These are phyloP conservation scores for Acanthamoeba healyi DNA, from an alignment of 208 protist species.

Conservation along the genomic window DNA sequence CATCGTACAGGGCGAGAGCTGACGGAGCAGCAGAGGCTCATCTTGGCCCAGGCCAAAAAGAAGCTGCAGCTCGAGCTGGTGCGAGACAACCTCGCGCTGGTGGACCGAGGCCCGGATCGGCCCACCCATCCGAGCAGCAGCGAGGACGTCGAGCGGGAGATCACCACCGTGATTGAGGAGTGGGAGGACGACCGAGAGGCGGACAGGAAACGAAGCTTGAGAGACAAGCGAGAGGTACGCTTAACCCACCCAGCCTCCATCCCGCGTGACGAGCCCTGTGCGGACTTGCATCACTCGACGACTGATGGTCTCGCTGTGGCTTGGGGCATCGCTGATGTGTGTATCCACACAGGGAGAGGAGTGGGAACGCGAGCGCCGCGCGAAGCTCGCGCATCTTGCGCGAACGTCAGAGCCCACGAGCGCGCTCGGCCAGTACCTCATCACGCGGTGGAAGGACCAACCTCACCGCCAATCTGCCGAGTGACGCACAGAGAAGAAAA, in stretches of 20 bases:
- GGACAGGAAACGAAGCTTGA: background rate
- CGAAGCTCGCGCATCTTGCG: background rate
- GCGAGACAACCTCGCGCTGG: background rate
- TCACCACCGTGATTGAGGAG: background rate
- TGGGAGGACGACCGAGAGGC: background rate
- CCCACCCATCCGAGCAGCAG: background rate
- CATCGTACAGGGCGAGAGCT: background rate
- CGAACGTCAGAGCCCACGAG: background rate
- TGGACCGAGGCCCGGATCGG: background rate
- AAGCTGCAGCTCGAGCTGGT: conserved; percentile 35
- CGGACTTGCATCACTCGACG: no score
- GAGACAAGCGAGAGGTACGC: background rate
- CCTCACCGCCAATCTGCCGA: background rate
- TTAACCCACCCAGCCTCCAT: no score
- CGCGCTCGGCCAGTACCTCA: background rate
- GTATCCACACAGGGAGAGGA: background rate
- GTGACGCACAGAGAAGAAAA: no score
- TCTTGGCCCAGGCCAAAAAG: conserved; percentile 42
- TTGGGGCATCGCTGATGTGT: background rate
- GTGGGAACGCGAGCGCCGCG: background rate
- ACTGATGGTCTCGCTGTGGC: no score
- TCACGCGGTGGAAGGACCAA: background rate
- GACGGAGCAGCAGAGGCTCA: conserved; percentile 48
- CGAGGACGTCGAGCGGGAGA: background rate
- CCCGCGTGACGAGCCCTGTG: no score